Conservation (phyloP, 192 early-diverging fungal species). For the Podila verticillata region DNA sequence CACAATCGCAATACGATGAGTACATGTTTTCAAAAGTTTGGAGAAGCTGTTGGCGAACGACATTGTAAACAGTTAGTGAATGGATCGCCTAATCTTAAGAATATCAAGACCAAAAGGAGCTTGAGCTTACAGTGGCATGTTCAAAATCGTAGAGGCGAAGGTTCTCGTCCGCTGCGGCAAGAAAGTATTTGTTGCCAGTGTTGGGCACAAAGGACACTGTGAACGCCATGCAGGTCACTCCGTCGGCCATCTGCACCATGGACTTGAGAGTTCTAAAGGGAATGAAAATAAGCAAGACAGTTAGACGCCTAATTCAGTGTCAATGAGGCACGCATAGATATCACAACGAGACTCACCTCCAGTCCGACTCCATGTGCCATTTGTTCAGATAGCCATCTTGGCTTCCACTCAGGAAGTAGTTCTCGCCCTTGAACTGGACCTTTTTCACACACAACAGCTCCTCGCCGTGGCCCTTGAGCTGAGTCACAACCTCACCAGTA, state of each 20-base stretch:
- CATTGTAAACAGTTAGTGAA: slow-evolving; percentile 2
- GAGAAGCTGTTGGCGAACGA: slow-evolving; percentile 51
- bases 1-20: slow-evolving; percentile 96
- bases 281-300: background rate
- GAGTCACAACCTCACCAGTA: slow-evolving; percentile 82
- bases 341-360: slow-evolving; percentile 63
- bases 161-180: slow-evolving; percentile 90
- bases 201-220: slow-evolving; percentile 93
- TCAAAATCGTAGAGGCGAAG: slow-evolving; percentile 94
- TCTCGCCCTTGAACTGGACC: slow-evolving; percentile 78
- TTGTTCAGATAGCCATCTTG: slow-evolving; percentile 95
- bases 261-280: slow-evolving; percentile 64
- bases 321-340: background rate
- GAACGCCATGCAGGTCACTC: slow-evolving; percentile 95
- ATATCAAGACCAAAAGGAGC: background rate
- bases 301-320: background rate
- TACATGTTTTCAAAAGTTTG: slow-evolving; percentile 79
- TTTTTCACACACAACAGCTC: slow-evolving; percentile 87
- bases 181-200: slow-evolving; percentile 93
- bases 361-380: slow-evolving; percentile 87
- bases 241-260: slow-evolving; percentile 77
- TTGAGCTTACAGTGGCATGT: slow-evolving; percentile 60
- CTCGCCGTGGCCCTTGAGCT: slow-evolving; percentile 86
- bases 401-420: slow-evolving; percentile 89
- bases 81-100: background rate